phyloP scores from a whole-genome alignment of 805 yeast species.

The Lipomyces japonicus region DNA sequence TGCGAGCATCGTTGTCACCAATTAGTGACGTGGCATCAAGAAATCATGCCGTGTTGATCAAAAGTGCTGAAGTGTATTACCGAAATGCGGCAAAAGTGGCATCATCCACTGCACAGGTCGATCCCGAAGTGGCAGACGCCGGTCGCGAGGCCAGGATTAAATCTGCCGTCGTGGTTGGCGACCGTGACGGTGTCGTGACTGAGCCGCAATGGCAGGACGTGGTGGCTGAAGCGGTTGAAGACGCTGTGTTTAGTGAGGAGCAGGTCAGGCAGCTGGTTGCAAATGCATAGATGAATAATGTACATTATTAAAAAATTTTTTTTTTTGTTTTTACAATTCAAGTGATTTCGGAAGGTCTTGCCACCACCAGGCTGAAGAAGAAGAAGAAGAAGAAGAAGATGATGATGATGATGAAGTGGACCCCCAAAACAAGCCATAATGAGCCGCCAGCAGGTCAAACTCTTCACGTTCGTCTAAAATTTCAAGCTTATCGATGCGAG shows the following conservation, averaged over 20 bases:
- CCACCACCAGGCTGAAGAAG: not conserved
- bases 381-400: not conserved
- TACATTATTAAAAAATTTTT: too few relatives aligned
- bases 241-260: slow-evolving; percentile 1
- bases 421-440: slow-evolving; percentile 51
- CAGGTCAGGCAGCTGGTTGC: slow-evolving; percentile 4
- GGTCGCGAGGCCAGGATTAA: slow-evolving; percentile 16
- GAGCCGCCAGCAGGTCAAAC: slow-evolving; percentile 55
- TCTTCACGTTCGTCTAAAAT: slow-evolving; percentile 75
- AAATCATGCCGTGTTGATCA: slow-evolving; percentile 26
- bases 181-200: slow-evolving; percentile 5
- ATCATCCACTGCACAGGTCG: not conserved
- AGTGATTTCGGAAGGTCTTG: not conserved
- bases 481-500: slow-evolving; percentile 53
- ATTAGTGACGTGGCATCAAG: slow-evolving; percentile 22
- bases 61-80: slow-evolving; percentile 31
- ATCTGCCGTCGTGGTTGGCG: slow-evolving; percentile 6
- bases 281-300: not conserved
- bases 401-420: slow-evolving; percentile 1
- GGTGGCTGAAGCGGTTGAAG: slow-evolving; percentile 18
- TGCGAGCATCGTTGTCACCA: slow-evolving; percentile 27
- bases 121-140: slow-evolving; percentile 13
- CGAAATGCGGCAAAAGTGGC: slow-evolving; percentile 29
- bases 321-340: too few relatives aligned
- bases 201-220: slow-evolving; percentile 10